A percentile compares a stretch with the other conserved stretches of the same genome.
Conservation (phyloP, 2,329 filamentous ascomycete species). For the Aureobasidium sp. region DNA sequence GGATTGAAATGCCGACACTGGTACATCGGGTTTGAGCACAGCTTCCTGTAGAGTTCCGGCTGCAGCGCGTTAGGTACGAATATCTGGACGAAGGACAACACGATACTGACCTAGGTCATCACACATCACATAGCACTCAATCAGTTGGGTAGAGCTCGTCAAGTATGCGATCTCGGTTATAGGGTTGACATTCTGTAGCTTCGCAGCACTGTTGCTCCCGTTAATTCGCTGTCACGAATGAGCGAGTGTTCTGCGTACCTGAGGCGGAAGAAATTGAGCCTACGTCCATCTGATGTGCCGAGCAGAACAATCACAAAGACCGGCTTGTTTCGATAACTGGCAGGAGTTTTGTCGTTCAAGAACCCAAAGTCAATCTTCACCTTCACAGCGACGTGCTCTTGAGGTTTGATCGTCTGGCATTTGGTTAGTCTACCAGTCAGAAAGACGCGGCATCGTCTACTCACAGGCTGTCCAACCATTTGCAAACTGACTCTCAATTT, state of each 20-base stretch:
- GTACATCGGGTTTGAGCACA: conserved; percentile 42
- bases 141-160: conserved; percentile 44
- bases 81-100: no score
- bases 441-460: conserved; percentile 15
- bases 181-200: conserved; percentile 53
- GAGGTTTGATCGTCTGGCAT: conserved; percentile 23
- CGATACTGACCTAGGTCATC: conserved; percentile 61
- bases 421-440: conserved; percentile 17
- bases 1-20: conserved; percentile 34
- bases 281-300: conserved; percentile 58
- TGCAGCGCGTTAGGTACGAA: conserved; percentile 17
- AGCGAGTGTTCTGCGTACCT: conserved; percentile 32
- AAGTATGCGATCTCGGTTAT: conserved; percentile 52
- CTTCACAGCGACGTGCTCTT: conserved; percentile 45
- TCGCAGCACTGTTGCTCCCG: conserved; percentile 46
- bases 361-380: conserved; percentile 63
- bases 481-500: conserved; percentile 49
- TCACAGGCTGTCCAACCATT: conserved; percentile 37
- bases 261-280: conserved; percentile 60
- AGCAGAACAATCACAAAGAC: conserved; percentile 67
- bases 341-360: conserved; percentile 54
- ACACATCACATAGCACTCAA: conserved; percentile 67
- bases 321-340: conserved; percentile 53
- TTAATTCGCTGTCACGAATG: background rate
- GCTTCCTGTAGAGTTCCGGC: conserved; percentile 50